Evolutionary conservation across 345 rosid species (phyloP).

Genomic region (Boechera stricta): DNA sequence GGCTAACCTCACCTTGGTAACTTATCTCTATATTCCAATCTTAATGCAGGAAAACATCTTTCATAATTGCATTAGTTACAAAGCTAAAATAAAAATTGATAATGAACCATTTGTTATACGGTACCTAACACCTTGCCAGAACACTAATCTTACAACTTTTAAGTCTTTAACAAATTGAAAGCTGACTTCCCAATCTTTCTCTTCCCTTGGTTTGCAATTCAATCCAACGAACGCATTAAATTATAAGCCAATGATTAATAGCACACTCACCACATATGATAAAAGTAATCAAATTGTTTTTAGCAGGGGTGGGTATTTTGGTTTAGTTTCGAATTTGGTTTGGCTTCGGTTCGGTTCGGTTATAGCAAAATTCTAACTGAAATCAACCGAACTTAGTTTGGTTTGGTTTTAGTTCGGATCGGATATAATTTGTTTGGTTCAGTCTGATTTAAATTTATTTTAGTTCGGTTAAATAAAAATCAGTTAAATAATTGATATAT

Average conservation of each 20-base stretch:
- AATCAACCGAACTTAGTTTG: too few species aligned
- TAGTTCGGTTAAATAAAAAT: too few species aligned
- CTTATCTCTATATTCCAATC: too few species aligned
- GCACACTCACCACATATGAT: background rate
- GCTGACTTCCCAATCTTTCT: background rate
- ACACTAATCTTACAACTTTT: constrained; percentile 17
- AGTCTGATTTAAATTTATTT: too few species aligned
- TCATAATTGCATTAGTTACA: constrained; percentile 11
- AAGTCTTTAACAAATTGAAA: background rate
- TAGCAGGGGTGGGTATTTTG: background rate
- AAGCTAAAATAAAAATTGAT: background rate
- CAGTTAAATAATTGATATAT: too few species aligned
- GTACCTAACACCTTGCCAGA: constrained; percentile 25
- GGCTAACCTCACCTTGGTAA: too few species aligned
- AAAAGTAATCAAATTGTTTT: background rate
- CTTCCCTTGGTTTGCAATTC: constrained; percentile 31
- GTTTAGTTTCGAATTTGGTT: too few species aligned
- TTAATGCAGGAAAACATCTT: too few species aligned
- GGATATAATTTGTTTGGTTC: too few species aligned
- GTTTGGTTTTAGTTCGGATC: too few species aligned
- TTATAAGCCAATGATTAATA: background rate
- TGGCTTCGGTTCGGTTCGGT: too few species aligned
- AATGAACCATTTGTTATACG: background rate
- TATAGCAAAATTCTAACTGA: too few species aligned
- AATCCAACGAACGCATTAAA: constrained; percentile 16